Base-by-base conservation (phyloP, 345 rosid genomes). In the Raphanus raphanistrum region DNA sequence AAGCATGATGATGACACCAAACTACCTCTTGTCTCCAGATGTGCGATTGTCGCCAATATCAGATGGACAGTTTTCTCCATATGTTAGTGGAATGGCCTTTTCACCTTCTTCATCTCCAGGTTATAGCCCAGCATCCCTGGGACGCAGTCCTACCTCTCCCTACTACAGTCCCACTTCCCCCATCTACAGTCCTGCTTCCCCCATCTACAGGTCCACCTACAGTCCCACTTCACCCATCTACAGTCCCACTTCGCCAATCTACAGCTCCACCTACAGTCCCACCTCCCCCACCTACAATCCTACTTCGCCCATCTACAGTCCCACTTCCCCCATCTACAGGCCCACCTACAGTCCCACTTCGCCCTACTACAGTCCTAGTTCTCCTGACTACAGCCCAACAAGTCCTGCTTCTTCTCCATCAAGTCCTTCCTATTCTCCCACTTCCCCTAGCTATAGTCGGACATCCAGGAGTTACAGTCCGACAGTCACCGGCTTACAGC, bases 1-100 rank as follows among this genome's bases (percentile, higher is more conserved):
- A 4, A 90, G 97, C 75, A 88, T 94, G 92, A 92, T 92, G 99
- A 92, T 92, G 99, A 92, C 99, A 54, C 99, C 99, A 21, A 88
- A 64, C 81, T 93, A 91, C 81, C 73, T 94, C 72, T 82, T 84
- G 68, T 92, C 97, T 75, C 99, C 99, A 35, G 90, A 76, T 83
- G 84, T 88, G 58, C 94, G 92, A 17, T 82, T 88, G 35, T 94
- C 98, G 1, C 98, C 98, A 25, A 87, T 82, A 8, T 75, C 94
- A 31, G 97, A 90, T 78, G 94, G 97, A 12, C 91, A 87, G 77
- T 92, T 94, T 78, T 95, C 99, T 68, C 99, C 99, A n/a, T 95
- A 90, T 72, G 98, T 91, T 73, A 87, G 91, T 59, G 92, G 94
- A 10, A 90, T 90, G 93, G 86, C 96, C 41, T 92, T 92, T 76